A percentile compares a stretch with the other conserved stretches of the same genome.
Conservation (phyloP, 768 basidiomycete genomes). For the Leccinellum rugosiceps region DNA sequence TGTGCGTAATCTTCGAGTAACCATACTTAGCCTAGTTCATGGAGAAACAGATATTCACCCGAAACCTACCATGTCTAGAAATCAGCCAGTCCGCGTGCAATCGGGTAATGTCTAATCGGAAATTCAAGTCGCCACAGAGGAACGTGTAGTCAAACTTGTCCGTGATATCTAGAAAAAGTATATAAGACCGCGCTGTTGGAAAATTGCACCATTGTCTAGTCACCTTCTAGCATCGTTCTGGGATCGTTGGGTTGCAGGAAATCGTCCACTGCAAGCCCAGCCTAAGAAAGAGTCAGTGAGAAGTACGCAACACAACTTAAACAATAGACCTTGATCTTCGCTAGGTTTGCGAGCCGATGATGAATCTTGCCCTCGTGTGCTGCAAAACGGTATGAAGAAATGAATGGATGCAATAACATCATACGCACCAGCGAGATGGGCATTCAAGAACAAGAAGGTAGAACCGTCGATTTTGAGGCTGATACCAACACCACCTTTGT, state of each 20-base stretch:
- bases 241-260: slow-evolving; percentile 67
- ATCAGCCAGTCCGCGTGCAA: slow-evolving; percentile 95
- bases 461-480: slow-evolving; percentile 79
- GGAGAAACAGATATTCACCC: background rate
- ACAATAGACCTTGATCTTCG: slow-evolving; percentile 75
- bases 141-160: slow-evolving; percentile 90
- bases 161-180: slow-evolving; percentile 53
- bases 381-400: slow-evolving; percentile 24
- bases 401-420: background rate
- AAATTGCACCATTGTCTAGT: background rate
- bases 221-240: slow-evolving; percentile 69
- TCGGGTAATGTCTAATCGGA: slow-evolving; percentile 83
- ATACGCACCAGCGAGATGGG: slow-evolving; percentile 76
- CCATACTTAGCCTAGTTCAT: slow-evolving; percentile 6
- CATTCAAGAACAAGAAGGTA: slow-evolving; percentile 85
- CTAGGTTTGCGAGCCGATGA: slow-evolving; percentile 79
- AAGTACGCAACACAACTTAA: background rate
- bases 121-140: slow-evolving; percentile 89
- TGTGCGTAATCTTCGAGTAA: slow-evolving; percentile 65
- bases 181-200: slow-evolving; percentile 5
- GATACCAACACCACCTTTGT: slow-evolving; percentile 92
- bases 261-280: slow-evolving; percentile 74
- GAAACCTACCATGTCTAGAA: slow-evolving; percentile 61
- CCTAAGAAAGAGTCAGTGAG: slow-evolving; percentile 36
- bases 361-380: slow-evolving; percentile 76